phyloP scores from a whole-genome alignment of 2,329 filamentous ascomycete species.

The Arthrinium puccinioides region DNA sequence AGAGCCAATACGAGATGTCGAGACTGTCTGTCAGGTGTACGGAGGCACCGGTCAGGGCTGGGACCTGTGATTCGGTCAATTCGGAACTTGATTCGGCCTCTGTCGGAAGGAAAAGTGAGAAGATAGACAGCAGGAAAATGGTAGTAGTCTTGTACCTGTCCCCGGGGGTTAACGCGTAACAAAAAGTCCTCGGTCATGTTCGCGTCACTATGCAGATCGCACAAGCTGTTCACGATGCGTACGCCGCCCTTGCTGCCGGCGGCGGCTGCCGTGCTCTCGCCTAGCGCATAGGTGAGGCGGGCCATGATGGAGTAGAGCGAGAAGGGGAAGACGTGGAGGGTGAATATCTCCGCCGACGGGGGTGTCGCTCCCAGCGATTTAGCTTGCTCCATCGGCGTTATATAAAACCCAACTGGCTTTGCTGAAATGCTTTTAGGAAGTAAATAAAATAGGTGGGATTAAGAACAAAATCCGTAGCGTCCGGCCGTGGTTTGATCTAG shows the following conservation, averaged over 20 bases:
- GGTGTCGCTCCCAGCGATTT: no score
- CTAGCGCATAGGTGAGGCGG: background rate
- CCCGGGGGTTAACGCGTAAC: conserved; percentile 2
- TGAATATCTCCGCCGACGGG: no score
- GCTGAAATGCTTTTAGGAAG: no score
- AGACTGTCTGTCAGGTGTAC: conserved; percentile 3
- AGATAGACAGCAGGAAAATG: no score
- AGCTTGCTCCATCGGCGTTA: no score
- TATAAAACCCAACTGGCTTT: no score
- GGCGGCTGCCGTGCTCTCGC: background rate
- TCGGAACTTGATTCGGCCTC: background rate
- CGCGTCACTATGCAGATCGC: conserved; percentile 2
- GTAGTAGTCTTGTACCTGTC: background rate
- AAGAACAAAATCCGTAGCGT: no score
- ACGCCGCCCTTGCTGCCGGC: background rate
- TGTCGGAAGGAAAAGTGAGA: no score
- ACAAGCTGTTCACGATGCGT: background rate
- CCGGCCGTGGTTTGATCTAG: no score
- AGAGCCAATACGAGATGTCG: conserved; percentile 6
- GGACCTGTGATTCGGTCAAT: background rate
- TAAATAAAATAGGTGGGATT: no score
- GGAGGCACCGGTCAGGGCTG: background rate
- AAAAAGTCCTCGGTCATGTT: conserved; percentile 4
- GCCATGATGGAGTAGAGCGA: conserved; percentile 7
- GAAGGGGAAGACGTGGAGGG: conserved; percentile 4